phyloP scores from a whole-genome alignment of 371 early-diverging fungal genomes.

The Polyrhizophydium stewartii region DNA sequence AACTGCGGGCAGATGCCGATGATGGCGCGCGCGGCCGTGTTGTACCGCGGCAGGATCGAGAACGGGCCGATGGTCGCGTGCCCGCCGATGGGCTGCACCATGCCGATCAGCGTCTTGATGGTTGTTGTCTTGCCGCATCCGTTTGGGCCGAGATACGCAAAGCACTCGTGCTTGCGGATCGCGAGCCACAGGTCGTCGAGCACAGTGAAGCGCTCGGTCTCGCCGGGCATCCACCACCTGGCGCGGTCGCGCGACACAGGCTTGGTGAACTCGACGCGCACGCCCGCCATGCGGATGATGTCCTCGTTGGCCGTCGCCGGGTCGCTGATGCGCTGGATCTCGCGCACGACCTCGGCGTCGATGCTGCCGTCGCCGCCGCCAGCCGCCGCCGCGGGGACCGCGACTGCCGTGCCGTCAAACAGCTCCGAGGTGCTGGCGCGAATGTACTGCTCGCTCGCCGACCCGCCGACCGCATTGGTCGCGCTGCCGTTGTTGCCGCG shows the following conservation, averaged over 20 bases:
- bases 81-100: slow-evolving; percentile 13
- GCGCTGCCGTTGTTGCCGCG: background rate
- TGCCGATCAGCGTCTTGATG: slow-evolving; percentile 24
- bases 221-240: background rate
- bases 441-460: background rate
- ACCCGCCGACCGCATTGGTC: background rate
- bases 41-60: slow-evolving; percentile 2
- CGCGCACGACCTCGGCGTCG: background rate
- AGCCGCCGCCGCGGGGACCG: background rate
- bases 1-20: slow-evolving; percentile 54
- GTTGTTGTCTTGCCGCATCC: slow-evolving; percentile 13
- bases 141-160: slow-evolving; percentile 24
- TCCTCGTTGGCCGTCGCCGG: background rate
- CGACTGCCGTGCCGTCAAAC: background rate
- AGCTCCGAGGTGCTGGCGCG: background rate
- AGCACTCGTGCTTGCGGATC: slow-evolving; percentile 21
- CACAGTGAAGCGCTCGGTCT: slow-evolving; percentile 3
- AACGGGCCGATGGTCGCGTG: background rate
- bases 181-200: slow-evolving; percentile 19
- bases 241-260: background rate
- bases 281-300: background rate
- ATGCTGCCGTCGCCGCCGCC: background rate
- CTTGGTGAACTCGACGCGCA: slow-evolving; percentile 3
- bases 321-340: background rate
- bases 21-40: background rate